phyloP scores from a whole-genome alignment of 768 basidiomycete genomes.

The Suillus discolor region DNA sequence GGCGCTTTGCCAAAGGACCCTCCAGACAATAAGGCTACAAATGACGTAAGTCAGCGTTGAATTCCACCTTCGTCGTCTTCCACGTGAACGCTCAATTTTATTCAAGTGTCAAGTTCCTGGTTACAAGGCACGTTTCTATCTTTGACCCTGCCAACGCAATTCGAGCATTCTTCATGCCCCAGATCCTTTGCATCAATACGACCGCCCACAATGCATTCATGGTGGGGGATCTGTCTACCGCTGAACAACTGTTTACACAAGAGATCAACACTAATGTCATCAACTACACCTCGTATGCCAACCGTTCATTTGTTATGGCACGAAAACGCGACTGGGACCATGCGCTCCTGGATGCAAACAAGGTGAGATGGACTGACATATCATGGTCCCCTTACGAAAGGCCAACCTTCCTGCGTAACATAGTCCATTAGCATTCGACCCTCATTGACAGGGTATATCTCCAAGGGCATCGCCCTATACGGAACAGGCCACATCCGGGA shows the following conservation, averaged over 20 bases:
- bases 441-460: not conserved
- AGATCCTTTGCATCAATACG: not conserved
- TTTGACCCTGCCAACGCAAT: not conserved
- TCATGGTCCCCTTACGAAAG: not conserved
- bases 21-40: not conserved
- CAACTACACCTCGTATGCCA: not conserved
- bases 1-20: not conserved
- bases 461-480: not conserved
- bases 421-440: not conserved
- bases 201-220: not conserved
- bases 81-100: not conserved
- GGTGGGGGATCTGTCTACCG: not conserved
- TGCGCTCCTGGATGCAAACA: not conserved
- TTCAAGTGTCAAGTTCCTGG: not conserved
- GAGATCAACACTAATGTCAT: not conserved
- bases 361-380: not conserved
- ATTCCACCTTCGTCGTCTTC: not conserved
- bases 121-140: not conserved
- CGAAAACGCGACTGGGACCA: not conserved
- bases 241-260: not conserved
- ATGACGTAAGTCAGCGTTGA: not conserved
- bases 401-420: not conserved
- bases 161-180: not conserved
- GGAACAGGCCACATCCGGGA: not conserved
- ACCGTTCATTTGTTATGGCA: not conserved